Base-by-base conservation (phyloP, 2,329 filamentous ascomycete species). In the Talaromyces sp. region DNA sequence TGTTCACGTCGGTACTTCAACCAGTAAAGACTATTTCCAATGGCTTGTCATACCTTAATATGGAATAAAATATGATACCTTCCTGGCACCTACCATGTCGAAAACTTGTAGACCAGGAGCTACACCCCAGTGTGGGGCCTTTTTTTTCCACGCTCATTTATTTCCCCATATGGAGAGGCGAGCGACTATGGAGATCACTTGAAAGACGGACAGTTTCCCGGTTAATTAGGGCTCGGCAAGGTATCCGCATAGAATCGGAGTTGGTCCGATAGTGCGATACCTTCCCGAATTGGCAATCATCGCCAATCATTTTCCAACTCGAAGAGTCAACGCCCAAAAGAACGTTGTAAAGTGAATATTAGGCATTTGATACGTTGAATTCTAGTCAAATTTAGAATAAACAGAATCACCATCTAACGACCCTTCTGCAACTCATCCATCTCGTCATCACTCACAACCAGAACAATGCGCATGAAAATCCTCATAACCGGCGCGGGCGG, bases 401-500 rank as follows among this genome's bases (percentile, higher is more conserved):
- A 49, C 27, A 17, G 22, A 27, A 9, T 17, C 22, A 27, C 47
- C 5, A 27, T 49, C 47, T 9, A 27, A 47, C 43, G 19, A 13
- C 43, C 41, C 43, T 49, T 27, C 47, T 8, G 47, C 22, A 27
- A 15, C 47, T 17, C 22, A 22, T 27, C 10, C 47, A 6, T 27
- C 17, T 27, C 13, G 13, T 49, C 11, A 49, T 25, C 35, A 15
- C 11, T 15, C 37, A 39, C 19, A 7, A 15, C 22, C 3, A 58
- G 25, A 54, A 31, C 15, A 15, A 62, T 57, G 39, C 25, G 49
- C 37, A 62, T 62, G 61, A 35, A 45, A 33, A 62, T 56, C 31
- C 61, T 62, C 10, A 56, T 56, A 25, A 62, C 61, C 17, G 61
- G 61, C n/a, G 61, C 61, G 15, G 61, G 61, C 25, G 49, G 61